phyloP scores from a whole-genome alignment of 106 monocot species.

The Dactylorhiza incarnata region DNA sequence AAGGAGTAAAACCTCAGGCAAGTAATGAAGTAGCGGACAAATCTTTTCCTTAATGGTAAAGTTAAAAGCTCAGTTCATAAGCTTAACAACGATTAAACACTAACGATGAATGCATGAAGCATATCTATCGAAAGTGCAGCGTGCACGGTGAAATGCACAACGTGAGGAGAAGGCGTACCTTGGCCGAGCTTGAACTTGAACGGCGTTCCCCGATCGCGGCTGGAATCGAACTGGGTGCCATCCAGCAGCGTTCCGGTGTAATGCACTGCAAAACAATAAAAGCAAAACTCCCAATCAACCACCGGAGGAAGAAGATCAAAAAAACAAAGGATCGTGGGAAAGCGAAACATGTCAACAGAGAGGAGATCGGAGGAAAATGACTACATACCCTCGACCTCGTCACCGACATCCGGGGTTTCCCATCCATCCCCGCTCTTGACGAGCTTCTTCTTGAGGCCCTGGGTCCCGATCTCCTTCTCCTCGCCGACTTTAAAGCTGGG shows the following conservation, averaged over 20 bases:
- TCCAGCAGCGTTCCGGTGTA: slow-evolving; percentile 71
- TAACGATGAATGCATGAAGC: background rate
- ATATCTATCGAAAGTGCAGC: background rate
- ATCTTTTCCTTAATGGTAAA: no score
- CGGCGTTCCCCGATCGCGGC: slow-evolving; percentile 50
- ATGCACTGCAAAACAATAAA: slow-evolving; percentile 37
- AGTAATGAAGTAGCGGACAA: no score
- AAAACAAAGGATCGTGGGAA: background rate
- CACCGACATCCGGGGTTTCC: slow-evolving; percentile 74
- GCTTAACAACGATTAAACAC: no score
- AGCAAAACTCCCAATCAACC: background rate
- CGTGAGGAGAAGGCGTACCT: slow-evolving; percentile 16
- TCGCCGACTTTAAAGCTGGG: slow-evolving; percentile 59
- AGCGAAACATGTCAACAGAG: background rate
- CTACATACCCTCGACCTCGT: slow-evolving; percentile 72
- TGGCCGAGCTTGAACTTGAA: slow-evolving; percentile 71
- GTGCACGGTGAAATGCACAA: background rate
- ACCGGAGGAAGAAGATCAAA: slow-evolving; percentile 6
- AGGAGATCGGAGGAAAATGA: background rate
- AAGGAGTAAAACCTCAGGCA: no score
- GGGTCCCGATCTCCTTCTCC: slow-evolving; percentile 87
- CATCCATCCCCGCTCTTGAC: slow-evolving; percentile 78
- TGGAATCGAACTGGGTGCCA: slow-evolving; percentile 75
- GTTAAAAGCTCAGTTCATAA: no score
- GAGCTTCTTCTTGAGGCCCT: slow-evolving; percentile 86